These are phyloP conservation scores for Cyberlindnera mississippiensis DNA, from an alignment of 805 yeast genomes.

Conservation along the genomic window DNA sequence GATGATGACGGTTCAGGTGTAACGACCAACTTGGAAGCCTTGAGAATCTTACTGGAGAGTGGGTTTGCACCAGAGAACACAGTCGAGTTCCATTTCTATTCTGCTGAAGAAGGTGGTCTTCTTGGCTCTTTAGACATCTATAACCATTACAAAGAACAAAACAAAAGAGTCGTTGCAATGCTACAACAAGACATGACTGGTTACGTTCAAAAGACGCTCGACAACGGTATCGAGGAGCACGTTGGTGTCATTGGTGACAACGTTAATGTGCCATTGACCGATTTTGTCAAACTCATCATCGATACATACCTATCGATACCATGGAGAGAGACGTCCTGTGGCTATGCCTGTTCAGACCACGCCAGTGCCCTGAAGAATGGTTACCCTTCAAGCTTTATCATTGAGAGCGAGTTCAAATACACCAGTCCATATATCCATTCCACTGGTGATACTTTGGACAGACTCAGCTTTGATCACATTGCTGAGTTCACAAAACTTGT, in stretches of 20 bases:
- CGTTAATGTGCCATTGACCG: constrained; percentile 24
- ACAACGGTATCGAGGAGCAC: constrained; percentile 47
- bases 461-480: constrained; percentile 74
- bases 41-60: constrained; percentile 51
- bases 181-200: constrained; percentile 83
- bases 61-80: constrained; percentile 60
- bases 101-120: constrained; percentile 93
- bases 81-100: constrained; percentile 88
- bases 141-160: constrained; percentile 42
- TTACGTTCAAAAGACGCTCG: constrained; percentile 25
- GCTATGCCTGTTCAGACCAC: constrained; percentile 93
- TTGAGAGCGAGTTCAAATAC: constrained; percentile 67
- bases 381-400: constrained; percentile 77
- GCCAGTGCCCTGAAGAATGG: constrained; percentile 82
- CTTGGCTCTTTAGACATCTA: constrained; percentile 83
- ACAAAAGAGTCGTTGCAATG: constrained; percentile 67
- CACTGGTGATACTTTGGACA: constrained; percentile 74
- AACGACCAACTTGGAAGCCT: constrained; percentile 69
- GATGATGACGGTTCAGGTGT: constrained; percentile 94
- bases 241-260: constrained; percentile 61
- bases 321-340: constrained; percentile 73
- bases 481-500: constrained; percentile 77
- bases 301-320: constrained; percentile 62
- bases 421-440: constrained; percentile 74
- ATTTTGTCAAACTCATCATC: constrained; percentile 51